phyloP scores from a whole-genome alignment of 2,329 filamentous ascomycete species.

The Dryadomyces sulphureus region DNA sequence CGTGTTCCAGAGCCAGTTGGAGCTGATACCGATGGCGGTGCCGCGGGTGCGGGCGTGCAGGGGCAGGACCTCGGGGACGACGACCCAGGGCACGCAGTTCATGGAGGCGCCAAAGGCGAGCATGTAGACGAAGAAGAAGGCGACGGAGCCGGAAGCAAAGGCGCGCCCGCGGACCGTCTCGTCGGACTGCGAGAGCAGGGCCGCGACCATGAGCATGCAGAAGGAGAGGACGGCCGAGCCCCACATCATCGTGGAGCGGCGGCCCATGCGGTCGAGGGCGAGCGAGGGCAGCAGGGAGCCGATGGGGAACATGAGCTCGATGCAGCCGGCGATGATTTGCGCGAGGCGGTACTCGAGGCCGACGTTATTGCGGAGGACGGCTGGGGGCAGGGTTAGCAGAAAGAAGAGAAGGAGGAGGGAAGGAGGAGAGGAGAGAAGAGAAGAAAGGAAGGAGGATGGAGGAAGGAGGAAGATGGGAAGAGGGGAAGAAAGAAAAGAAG shows the following conservation, averaged over 20 bases:
- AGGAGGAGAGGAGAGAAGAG: background rate
- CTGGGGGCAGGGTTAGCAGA: background rate
- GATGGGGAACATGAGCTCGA: constrained; percentile 38
- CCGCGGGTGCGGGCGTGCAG: constrained; percentile 19
- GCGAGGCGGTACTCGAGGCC: constrained; percentile 19
- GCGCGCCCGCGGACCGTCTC: constrained; percentile 8
- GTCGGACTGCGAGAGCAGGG: constrained; percentile 14
- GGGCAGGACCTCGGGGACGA: constrained; percentile 21
- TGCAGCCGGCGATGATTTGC: constrained; percentile 24
- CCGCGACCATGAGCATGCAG: constrained; percentile 23
- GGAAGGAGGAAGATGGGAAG: background rate
- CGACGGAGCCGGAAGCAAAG: constrained; percentile 16
- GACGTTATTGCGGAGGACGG: background rate
- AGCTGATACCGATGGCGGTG: constrained; percentile 18
- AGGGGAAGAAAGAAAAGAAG: background rate
- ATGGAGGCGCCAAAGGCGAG: constrained; percentile 17
- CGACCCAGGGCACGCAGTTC: constrained; percentile 22
- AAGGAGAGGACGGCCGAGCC: constrained; percentile 19
- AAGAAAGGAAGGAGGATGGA: background rate
- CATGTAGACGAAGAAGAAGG: constrained; percentile 24
- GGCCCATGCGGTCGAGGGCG: constrained; percentile 28
- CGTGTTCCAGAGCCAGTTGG: constrained; percentile 24
- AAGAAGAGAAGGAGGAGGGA: background rate
- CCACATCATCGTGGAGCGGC: constrained; percentile 28
- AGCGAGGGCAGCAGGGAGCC: constrained; percentile 41